Percentiles rank a stretch among this genome's conserved stretches.
Conservation (phyloP, 768 basidiomycete genomes). For the Phylloporus arenicola region DNA sequence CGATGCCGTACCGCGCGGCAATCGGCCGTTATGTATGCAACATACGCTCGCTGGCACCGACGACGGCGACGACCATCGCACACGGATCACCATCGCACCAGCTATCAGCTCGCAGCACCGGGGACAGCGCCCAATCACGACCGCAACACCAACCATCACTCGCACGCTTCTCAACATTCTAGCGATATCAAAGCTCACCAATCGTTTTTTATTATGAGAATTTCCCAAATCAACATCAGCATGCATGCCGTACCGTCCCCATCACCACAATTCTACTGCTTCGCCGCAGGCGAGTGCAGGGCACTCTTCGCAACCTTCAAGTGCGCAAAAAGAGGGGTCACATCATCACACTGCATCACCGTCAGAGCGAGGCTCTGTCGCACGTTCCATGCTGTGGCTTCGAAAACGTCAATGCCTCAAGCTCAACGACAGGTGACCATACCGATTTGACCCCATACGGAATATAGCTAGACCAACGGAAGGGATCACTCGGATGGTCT, state of each 20-base stretch:
- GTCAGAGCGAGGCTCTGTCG: not conserved
- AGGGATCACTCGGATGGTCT: not conserved
- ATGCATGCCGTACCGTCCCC: conserved; percentile 2
- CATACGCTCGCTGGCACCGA: not conserved
- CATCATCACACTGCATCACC: not conserved
- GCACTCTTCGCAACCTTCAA: not conserved
- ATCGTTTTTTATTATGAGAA: not conserved
- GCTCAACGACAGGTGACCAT: conserved; percentile 2
- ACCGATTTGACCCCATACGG: not conserved
- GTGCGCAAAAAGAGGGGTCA: not conserved
- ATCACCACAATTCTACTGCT: conserved; percentile 2
- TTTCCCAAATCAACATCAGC: not conserved
- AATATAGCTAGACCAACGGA: conserved; percentile 3
- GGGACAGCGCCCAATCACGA: not conserved
- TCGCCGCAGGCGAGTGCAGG: conserved; percentile 3
- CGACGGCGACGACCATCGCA: not conserved
- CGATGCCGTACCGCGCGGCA: conserved; percentile 27
- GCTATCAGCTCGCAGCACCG: not conserved
- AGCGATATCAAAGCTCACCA: not conserved
- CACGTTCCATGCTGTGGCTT: not conserved
- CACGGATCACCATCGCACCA: not conserved
- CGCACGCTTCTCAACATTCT: not conserved
- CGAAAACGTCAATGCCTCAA: conserved; percentile 3
- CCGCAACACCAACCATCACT: not conserved
- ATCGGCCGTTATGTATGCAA: conserved; percentile 27